Conservation (phyloP, 306 rosid genomes). For the Prunus salicina region DNA sequence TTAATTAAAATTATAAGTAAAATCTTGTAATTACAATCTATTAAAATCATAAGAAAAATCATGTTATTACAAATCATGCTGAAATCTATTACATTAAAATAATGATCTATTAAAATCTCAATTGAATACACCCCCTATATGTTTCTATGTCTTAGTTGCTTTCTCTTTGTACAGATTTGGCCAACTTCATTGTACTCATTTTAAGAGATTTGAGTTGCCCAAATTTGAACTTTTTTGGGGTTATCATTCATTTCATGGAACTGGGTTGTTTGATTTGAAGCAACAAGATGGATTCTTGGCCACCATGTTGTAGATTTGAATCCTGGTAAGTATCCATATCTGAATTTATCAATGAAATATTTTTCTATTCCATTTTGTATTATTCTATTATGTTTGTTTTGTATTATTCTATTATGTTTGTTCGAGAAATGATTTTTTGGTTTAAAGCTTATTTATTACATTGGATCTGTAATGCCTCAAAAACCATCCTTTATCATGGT, state of each 20-base stretch:
- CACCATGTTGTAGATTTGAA: conserved; percentile 37
- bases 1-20: too few relatives aligned
- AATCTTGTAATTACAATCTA: too few relatives aligned
- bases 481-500: background rate
- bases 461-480: conserved; percentile 36
- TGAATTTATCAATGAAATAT: conserved; percentile 39
- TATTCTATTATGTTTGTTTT: background rate
- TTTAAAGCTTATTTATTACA: conserved; percentile 11
- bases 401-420: background rate
- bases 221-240: conserved; percentile 19
- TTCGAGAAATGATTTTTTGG: conserved; percentile 23
- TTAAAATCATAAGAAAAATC: too few relatives aligned
- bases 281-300: conserved; percentile 32
- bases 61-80: too few relatives aligned
- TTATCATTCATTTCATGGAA: conserved; percentile 27
- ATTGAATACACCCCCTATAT: background rate
- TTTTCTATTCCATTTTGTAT: conserved; percentile 4
- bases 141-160: background rate
- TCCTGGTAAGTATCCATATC: conserved; percentile 67
- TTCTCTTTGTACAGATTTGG: conserved; percentile 14
- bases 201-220: conserved; percentile 16
- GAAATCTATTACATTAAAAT: too few relatives aligned
- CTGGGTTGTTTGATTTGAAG: conserved; percentile 42
- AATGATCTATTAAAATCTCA: too few relatives aligned
- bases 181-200: conserved; percentile 29